A percentile compares a stretch with the other conserved stretches of the same genome.
These are phyloP conservation scores for Xylariomycetidae sp. DNA, from an alignment of 2,329 filamentous ascomycete genomes.

Conservation along the genomic window DNA sequence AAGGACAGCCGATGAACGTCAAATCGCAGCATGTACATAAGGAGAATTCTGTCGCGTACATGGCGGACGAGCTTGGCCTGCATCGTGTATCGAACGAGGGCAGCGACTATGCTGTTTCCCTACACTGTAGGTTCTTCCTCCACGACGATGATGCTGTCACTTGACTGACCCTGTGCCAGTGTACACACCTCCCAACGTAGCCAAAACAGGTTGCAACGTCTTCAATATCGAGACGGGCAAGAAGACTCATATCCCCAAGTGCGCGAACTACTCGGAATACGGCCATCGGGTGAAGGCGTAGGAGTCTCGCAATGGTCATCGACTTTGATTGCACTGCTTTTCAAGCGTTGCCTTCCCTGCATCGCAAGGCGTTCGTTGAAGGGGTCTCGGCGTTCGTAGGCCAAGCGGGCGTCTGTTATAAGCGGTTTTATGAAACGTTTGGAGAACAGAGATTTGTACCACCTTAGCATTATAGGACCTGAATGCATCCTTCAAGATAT, in stretches of 20 bases:
- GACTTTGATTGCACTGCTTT: too few species aligned
- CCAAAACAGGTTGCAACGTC: constrained; percentile 72
- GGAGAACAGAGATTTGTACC: too few species aligned
- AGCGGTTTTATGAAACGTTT: too few species aligned
- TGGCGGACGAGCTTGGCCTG: constrained; percentile 83
- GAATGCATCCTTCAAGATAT: constrained; percentile 7
- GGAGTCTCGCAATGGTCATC: neutral
- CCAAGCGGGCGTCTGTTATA: constrained; percentile 5
- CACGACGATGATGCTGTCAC: constrained; percentile 2
- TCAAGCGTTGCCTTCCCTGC: too few species aligned
- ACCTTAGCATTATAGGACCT: too few species aligned
- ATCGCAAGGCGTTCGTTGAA: constrained; percentile 2
- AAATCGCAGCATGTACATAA: constrained; percentile 63
- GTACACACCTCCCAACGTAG: constrained; percentile 86
- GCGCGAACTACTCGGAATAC: constrained; percentile 64
- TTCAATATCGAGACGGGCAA: constrained; percentile 74
- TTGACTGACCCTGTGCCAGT: constrained; percentile 37
- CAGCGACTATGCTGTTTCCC: constrained; percentile 70
- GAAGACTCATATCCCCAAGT: constrained; percentile 63
- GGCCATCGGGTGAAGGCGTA: constrained; percentile 40
- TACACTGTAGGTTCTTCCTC: constrained; percentile 55
- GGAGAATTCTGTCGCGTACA: constrained; percentile 76
- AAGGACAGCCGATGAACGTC: constrained; percentile 51
- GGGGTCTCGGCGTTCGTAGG: constrained; percentile 10
- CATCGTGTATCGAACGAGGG: constrained; percentile 77